phyloP scores from a whole-genome alignment of 768 basidiomycete genomes.

The Tephrocybe sp. region DNA sequence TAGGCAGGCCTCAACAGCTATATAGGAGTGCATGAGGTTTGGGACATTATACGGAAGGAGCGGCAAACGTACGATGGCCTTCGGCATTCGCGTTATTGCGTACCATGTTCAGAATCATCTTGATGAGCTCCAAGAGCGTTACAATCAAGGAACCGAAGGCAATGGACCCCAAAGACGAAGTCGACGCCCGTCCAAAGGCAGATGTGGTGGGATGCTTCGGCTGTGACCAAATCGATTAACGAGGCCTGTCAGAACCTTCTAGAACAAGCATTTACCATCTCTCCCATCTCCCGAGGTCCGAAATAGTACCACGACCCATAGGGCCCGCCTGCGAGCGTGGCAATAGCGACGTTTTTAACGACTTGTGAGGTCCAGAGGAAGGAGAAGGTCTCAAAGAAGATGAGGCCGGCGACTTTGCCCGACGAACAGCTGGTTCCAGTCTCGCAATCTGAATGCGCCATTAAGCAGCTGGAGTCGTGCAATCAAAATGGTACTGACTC shows the following conservation, averaged over 20 bases:
- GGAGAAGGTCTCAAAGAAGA: conserved; percentile 79
- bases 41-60: neutral
- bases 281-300: conserved; percentile 62
- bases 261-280: conserved; percentile 56
- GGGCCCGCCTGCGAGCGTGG: conserved; percentile 78
- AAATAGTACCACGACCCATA: conserved; percentile 85
- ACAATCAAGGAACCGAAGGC: conserved; percentile 85
- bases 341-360: conserved; percentile 72
- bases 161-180: conserved; percentile 78
- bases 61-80: conserved; percentile 57
- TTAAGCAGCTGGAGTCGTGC: too few relatives aligned
- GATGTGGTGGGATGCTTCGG: conserved; percentile 70
- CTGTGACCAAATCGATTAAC: too few relatives aligned
- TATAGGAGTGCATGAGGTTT: neutral
- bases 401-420: conserved; percentile 72
- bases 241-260: too few relatives aligned
- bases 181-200: conserved; percentile 72
- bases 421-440: conserved; percentile 53
- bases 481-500: conserved; percentile 31
- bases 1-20: conserved; percentile 70
- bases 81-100: conserved; percentile 58
- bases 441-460: conserved; percentile 58
- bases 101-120: conserved; percentile 56
- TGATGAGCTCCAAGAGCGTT: conserved; percentile 69
- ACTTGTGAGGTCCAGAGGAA: conserved; percentile 87